These are phyloP conservation scores for Suhomyces kilbournensis DNA, from an alignment of 805 yeast species.

Conservation along the genomic window DNA sequence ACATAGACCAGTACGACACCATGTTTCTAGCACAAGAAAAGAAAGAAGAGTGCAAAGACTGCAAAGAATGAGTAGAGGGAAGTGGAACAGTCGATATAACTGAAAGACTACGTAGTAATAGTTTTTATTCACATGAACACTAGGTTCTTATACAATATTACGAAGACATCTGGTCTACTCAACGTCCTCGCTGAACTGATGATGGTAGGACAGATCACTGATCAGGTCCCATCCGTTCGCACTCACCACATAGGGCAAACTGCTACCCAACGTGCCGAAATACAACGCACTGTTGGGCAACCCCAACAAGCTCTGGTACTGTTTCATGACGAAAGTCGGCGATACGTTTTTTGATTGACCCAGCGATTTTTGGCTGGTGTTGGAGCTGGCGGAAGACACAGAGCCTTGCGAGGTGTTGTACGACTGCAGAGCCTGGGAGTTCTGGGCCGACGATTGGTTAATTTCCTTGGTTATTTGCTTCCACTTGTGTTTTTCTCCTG, in stretches of 20 bases:
- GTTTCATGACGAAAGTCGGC: conserved; percentile 52
- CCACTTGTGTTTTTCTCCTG: conserved; percentile 61
- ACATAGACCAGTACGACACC: conserved; percentile 44
- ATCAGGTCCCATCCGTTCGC: conserved; percentile 44
- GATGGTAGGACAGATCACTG: conserved; percentile 13
- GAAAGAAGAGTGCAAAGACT: background rate
- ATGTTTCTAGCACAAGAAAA: background rate
- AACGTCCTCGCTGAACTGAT: conserved; percentile 14
- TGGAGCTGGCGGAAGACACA: background rate
- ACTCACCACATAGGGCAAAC: conserved; percentile 50
- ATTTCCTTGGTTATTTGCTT: conserved; percentile 47
- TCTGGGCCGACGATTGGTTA: conserved; percentile 11
- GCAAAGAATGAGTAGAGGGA: background rate
- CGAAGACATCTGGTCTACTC: conserved; percentile 6
- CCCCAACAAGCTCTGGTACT: conserved; percentile 54
- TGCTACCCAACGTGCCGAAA: conserved; percentile 45
- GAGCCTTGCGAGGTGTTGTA: background rate
- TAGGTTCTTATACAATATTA: background rate
- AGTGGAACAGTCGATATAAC: background rate
- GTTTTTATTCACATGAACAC: no score
- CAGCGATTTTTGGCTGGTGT: conserved; percentile 7
- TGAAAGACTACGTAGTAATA: background rate
- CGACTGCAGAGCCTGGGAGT: conserved; percentile 1
- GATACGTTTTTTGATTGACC: conserved; percentile 39
- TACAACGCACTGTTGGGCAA: conserved; percentile 47